Evolutionary conservation across 495 filamentous ascomycete species (phyloP), one percentile per base, ranked within the genome.

Genomic region (Penicillium robsamsonii): DNA sequence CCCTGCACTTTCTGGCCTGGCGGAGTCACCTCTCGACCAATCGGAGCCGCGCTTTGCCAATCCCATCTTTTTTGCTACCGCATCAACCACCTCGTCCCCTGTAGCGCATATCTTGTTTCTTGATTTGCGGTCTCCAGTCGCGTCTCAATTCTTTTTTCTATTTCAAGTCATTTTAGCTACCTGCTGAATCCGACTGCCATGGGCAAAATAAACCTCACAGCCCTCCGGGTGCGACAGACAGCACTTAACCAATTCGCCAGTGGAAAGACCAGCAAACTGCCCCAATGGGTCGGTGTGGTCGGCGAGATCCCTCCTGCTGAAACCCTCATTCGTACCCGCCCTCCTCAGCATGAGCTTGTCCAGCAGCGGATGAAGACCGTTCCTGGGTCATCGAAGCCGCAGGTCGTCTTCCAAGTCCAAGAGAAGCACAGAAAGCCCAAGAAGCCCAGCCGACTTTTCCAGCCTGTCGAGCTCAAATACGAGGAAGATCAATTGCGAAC

Each of bases 401-500:
- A 71, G 58, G 63, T 67, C 64, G 69, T 75, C 55, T 74, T 72
- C 55, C 65, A 77, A 55, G 66, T 66, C 20, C 61, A 72, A 56
- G 67, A 74, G 53, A 78, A 75, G 61, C 68, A 55, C 46, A 63
- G 55, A 25, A 76, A 75, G 54, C 75, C 74, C 10, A 82, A 82
- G 63, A 88, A 85, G 68, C 74, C 88, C 7, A 90, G 86, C 67
- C 81, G 85, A 53, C 68, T 96, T 63, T 97, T 91, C 75, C 81
- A 85, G 63, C 94, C 94, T 5, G 82, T 91, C 48, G 66, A 76
- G 53, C 84, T 98, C 50, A 78, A 78, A 50, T 95, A 92, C 70
- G 89, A 91, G 45, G 94, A 98, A 70, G 95, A 98, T 70, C 72
- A 78, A 58, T 76, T 97, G 61, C 86, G 94, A 47, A 76, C 65